Evolutionary conservation across 768 basidiomycete species (phyloP).

Genomic region (Lactifluus subvellereus): DNA sequence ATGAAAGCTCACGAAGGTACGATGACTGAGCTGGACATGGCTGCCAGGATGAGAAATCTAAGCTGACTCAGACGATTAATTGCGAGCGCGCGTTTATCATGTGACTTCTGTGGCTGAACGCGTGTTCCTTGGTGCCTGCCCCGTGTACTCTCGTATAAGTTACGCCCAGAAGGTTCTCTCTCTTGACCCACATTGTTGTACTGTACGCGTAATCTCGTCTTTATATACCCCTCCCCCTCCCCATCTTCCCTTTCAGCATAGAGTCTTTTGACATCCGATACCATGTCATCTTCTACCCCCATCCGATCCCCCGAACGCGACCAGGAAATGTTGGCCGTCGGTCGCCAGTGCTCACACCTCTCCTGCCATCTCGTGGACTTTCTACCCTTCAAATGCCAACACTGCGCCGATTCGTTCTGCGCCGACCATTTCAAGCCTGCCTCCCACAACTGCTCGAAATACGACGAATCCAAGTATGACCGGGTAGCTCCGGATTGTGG

Average conservation of each 20-base stretch:
- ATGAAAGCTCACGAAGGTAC: conserved; percentile 30
- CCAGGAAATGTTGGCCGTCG: conserved; percentile 56
- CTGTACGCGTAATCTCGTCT: conserved; percentile 13
- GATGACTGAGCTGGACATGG: conserved; percentile 23
- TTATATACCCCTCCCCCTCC: neutral
- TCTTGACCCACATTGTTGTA: neutral
- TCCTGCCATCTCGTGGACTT: conserved; percentile 75
- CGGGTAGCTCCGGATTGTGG: conserved; percentile 72
- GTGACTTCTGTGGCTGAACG: too few species aligned
- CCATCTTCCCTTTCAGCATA: neutral
- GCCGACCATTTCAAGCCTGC: conserved; percentile 72
- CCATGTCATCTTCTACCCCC: conserved; percentile 29
- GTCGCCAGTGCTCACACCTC: conserved; percentile 63
- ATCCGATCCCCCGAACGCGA: conserved; percentile 36
- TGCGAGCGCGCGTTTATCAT: too few species aligned
- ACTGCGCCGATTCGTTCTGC: conserved; percentile 67
- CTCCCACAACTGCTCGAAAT: conserved; percentile 61
- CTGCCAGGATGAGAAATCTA: neutral
- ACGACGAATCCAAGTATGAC: conserved; percentile 64
- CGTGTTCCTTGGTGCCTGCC: too few species aligned
- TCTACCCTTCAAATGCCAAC: conserved; percentile 80
- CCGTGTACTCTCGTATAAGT: too few species aligned
- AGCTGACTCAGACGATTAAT: too few species aligned
- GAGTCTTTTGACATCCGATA: neutral
- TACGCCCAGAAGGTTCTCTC: neutral